These are phyloP conservation scores for Pichia sp. DNA, from an alignment of 1,139 yeast species.

Conservation along the genomic window DNA sequence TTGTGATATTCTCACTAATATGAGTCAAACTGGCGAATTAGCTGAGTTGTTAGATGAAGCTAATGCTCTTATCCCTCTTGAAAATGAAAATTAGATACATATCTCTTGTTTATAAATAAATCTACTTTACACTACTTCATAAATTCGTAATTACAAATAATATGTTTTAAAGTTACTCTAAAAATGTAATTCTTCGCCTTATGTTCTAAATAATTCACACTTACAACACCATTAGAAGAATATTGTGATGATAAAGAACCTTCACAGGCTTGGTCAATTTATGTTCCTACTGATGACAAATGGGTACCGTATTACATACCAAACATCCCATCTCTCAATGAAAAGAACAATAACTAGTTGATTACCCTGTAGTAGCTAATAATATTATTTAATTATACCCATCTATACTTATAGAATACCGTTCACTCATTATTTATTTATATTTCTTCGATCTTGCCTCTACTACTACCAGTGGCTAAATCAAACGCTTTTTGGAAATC, in stretches of 20 bases:
- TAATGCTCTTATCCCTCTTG: conserved; percentile 75
- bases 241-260: neutral
- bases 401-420: neutral
- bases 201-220: neutral
- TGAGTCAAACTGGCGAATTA: conserved; percentile 90
- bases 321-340: conserved; percentile 8
- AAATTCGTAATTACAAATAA: neutral
- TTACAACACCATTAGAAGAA: conserved; percentile 12
- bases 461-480: neutral
- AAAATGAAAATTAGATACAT: conserved; percentile 24
- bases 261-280: conserved; percentile 1
- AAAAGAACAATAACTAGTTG: conserved; percentile 3
- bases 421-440: neutral
- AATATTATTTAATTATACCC: neutral
- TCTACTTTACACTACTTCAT: neutral
- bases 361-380: neutral
- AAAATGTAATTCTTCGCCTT: conserved; percentile 15
- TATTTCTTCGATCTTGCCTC: conserved; percentile 1
- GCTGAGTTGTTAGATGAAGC: conserved; percentile 75
- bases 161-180: neutral
- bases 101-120: neutral
- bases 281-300: conserved; percentile 15
- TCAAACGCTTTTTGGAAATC: conserved; percentile 9
- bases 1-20: conserved; percentile 86
- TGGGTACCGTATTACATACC: neutral